Conservation (phyloP, 768 basidiomycete species). For the Boletus rufocinnamomeus region DNA sequence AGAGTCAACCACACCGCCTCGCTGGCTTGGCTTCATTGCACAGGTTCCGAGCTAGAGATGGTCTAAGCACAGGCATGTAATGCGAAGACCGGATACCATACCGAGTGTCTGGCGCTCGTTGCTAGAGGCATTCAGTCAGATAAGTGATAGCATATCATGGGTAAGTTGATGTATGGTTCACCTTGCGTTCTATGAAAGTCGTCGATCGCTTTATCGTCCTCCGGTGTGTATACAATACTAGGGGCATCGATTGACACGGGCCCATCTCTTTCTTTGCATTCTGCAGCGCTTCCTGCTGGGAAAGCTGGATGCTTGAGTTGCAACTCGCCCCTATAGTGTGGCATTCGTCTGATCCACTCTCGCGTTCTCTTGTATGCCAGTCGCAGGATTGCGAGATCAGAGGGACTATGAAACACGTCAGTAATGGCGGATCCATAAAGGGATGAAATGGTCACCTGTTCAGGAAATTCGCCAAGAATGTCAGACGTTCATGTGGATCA, state of each 20-base stretch:
- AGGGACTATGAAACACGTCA: constrained; percentile 16
- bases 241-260: constrained; percentile 31
- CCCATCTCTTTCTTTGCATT: constrained; percentile 15
- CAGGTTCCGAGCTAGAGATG: constrained; percentile 57
- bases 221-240: constrained; percentile 34
- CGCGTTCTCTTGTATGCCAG: constrained; percentile 31
- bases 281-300: constrained; percentile 30
- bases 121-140: constrained; percentile 18
- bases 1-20: constrained; percentile 63
- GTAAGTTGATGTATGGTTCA: constrained; percentile 10
- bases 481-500: constrained; percentile 40
- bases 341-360: constrained; percentile 43
- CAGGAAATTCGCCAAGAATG: constrained; percentile 50
- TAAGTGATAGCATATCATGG: too few species aligned
- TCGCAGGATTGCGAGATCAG: constrained; percentile 29
- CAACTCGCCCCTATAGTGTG: constrained; percentile 39
- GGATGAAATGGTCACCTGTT: constrained; percentile 38
- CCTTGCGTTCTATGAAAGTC: constrained; percentile 24
- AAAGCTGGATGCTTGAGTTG: constrained; percentile 18
- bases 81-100: constrained; percentile 5
- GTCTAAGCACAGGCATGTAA: neutral
- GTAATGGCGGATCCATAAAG: neutral
- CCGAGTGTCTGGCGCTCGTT: constrained; percentile 37
- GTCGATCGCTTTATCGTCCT: constrained; percentile 39
- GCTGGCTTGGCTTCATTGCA: constrained; percentile 61